Evolutionary conservation across 2,329 filamentous ascomycete species (phyloP).

Genomic region (Dichotomopilus funicola): DNA sequence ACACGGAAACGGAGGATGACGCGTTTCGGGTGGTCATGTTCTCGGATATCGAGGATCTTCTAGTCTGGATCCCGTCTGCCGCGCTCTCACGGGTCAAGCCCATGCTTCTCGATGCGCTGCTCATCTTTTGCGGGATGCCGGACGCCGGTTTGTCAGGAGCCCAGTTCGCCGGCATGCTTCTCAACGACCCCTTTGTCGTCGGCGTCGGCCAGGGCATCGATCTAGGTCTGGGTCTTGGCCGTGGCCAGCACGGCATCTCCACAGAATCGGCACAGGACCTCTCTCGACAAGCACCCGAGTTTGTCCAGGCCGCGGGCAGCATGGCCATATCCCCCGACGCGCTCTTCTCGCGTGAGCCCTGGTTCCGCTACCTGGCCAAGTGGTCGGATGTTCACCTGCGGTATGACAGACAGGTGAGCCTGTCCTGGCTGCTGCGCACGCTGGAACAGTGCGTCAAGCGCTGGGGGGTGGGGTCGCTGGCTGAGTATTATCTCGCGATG

Average conservation of each 20-base stretch:
- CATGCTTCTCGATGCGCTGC: conserved; percentile 61
- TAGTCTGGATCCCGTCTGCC: conserved; percentile 45
- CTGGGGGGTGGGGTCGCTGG: conserved; percentile 46
- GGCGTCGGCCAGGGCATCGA: conserved; percentile 31
- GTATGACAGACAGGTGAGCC: conserved; percentile 31
- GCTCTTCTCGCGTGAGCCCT: conserved; percentile 42
- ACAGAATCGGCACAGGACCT: conserved; percentile 5
- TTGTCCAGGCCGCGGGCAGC: conserved; percentile 27
- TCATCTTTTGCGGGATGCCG: conserved; percentile 62
- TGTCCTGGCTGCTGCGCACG: conserved; percentile 43
- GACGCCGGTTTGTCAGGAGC: conserved; percentile 31
- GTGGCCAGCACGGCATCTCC: no score
- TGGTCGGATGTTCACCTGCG: conserved; percentile 21
- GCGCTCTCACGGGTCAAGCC: conserved; percentile 32
- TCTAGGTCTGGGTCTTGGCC: conserved; percentile 4
- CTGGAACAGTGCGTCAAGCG: conserved; percentile 51
- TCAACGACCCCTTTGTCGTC: conserved; percentile 45
- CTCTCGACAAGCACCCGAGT: conserved; percentile 22
- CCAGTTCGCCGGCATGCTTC: conserved; percentile 32
- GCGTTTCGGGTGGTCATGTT: conserved; percentile 77
- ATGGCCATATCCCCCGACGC: conserved; percentile 41
- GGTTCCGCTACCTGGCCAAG: conserved; percentile 39
- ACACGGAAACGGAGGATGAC: conserved; percentile 71
- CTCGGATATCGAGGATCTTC: conserved; percentile 61
- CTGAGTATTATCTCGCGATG: conserved; percentile 65